Base-by-base conservation (phyloP, 495 filamentous ascomycete species). In the Xylaria longipes region DNA sequence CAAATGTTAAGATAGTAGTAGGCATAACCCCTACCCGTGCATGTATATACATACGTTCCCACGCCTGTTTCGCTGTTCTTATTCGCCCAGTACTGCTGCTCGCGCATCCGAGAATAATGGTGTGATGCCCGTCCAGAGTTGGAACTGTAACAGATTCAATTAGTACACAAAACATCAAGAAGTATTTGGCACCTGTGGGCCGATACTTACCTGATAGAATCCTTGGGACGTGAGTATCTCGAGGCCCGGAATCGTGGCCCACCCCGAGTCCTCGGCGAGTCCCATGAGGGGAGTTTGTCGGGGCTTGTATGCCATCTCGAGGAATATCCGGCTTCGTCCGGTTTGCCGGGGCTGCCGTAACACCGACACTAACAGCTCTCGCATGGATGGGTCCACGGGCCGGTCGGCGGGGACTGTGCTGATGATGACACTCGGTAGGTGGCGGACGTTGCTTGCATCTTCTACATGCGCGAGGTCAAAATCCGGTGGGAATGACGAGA, bases 231-330 rank as follows among this genome's bases (percentile, higher is more conserved):
- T 91, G 73, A 99, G 84, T 52, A 94, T 94, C 83, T 99, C 96
- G 68, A 98, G 80, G 2, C 96, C 96, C 7, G 93, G 89, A 71
- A 98, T 91, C 6, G 89, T 94, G 66, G 80, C 85, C 97, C 96
- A 99, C n/a, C 93, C 94, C 6, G 87, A 85, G 72, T 92, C 89
- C 71, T 88, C 83, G 5, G 97, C 95, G 75, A 97, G 80, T 79
- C 90, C 86, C 93, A 98, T 98, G 76, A 98, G 78, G 31, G 92
- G 86, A 17, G 96, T 99, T 35, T 91, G 86, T 0, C 88, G 79
- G 33, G 96, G 97, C 79, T 92, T 97, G 80, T 99, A 99, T 5
- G 96, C 95, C 96, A 99, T 98, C 84, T 99, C 96, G 1, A 97
- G 82, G 68, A 98, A 82, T 39, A 97, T 89, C 39, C 87, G 85